A percentile compares a stretch with the other conserved stretches of the same genome.
These are phyloP conservation scores for Thielaviopsis musarum DNA, from an alignment of 2,329 filamentous ascomycete genomes.

Conservation along the genomic window DNA sequence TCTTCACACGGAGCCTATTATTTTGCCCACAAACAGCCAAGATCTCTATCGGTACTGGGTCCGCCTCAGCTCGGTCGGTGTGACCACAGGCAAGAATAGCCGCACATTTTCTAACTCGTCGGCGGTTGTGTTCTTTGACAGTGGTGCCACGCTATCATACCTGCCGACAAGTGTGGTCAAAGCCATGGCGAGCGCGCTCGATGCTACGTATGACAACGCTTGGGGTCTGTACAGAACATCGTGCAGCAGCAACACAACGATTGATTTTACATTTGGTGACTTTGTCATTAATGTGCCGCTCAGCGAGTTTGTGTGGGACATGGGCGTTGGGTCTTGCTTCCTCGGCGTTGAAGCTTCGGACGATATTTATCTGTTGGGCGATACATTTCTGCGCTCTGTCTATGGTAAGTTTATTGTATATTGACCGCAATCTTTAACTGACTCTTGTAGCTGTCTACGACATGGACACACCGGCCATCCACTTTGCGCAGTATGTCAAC, in stretches of 20 bases:
- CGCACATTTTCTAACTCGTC: slow-evolving; percentile 18
- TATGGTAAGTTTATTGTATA: slow-evolving; percentile 17
- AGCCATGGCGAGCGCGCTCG: slow-evolving; percentile 27
- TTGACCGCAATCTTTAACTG: background rate
- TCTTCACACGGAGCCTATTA: slow-evolving; percentile 17
- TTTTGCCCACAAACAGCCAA: slow-evolving; percentile 17
- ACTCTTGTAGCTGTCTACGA: slow-evolving; percentile 14
- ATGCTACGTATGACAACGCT: slow-evolving; percentile 25
- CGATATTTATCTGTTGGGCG: slow-evolving; percentile 22
- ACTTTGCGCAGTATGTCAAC: slow-evolving; percentile 16
- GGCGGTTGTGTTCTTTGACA: slow-evolving; percentile 40
- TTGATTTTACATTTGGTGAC: slow-evolving; percentile 33
- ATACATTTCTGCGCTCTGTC: slow-evolving; percentile 28
- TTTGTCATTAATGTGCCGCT: slow-evolving; percentile 27
- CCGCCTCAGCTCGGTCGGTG: slow-evolving; percentile 22
- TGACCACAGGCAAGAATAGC: slow-evolving; percentile 17
- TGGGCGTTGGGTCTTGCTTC: slow-evolving; percentile 21
- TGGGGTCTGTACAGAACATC: slow-evolving; percentile 32
- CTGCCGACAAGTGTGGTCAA: slow-evolving; percentile 40
- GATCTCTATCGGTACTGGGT: slow-evolving; percentile 24
- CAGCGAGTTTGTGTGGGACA: slow-evolving; percentile 29
- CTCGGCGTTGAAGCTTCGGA: slow-evolving; percentile 30
- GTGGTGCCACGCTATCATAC: slow-evolving; percentile 50
- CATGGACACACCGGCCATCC: slow-evolving; percentile 16
- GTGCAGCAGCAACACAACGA: slow-evolving; percentile 23